Percentiles rank a stretch among this genome's conserved stretches.
phyloP scores from a whole-genome alignment of 805 yeast species.

The Cyberlindnera misumaiensis region DNA sequence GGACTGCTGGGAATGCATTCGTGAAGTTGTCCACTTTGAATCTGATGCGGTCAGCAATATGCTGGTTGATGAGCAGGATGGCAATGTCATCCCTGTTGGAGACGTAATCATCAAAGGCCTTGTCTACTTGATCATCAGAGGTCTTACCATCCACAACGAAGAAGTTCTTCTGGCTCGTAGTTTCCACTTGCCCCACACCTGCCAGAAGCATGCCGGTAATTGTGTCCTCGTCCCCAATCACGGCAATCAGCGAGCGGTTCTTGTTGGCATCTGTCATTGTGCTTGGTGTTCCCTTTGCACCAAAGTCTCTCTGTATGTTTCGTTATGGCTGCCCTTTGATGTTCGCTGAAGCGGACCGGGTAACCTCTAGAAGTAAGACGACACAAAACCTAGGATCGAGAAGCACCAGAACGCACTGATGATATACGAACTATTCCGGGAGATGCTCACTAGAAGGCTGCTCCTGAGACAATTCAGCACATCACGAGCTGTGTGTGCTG shows the following conservation, averaged over 20 bases:
- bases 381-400: too few species aligned
- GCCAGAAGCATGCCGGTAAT: conserved; percentile 94
- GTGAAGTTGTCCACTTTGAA: conserved; percentile 74
- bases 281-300: too few species aligned
- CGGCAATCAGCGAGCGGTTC: conserved; percentile 82
- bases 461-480: not conserved
- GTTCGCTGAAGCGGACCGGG: too few species aligned
- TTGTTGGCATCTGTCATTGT: conserved; percentile 28
- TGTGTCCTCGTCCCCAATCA: conserved; percentile 96
- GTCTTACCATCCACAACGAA: conserved; percentile 73
- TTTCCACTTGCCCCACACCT: conserved; percentile 81
- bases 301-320: too few species aligned
- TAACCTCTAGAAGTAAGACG: too few species aligned
- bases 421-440: not conserved
- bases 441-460: too few species aligned
- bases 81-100: conserved; percentile 81
- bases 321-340: too few species aligned
- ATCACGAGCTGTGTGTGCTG: conserved; percentile 28
- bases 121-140: conserved; percentile 63
- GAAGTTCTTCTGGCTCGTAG: conserved; percentile 67
- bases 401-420: not conserved
- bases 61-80: conserved; percentile 87
- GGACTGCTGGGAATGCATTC: conserved; percentile 90
- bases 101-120: conserved; percentile 72
- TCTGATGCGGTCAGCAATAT: conserved; percentile 86